Evolutionary conservation across 73 alveolate species (phyloP).

Genomic region (Paramecium primaurelia): DNA sequence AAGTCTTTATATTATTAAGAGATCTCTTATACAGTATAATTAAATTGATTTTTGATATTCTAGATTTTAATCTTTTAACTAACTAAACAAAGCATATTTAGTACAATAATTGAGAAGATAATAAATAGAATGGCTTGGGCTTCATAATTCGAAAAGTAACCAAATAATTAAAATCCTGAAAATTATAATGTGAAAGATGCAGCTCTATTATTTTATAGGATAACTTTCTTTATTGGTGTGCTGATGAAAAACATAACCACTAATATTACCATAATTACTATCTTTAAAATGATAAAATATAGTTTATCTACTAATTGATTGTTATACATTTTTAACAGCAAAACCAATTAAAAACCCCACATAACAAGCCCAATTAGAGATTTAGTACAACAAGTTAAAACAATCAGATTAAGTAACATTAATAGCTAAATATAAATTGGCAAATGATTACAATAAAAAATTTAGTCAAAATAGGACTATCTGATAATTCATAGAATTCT

Average conservation of each 20-base stretch:
- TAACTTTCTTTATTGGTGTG: not conserved
- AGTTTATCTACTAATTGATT: not conserved
- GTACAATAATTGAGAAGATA: not conserved
- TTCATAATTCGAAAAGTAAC: not conserved
- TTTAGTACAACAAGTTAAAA: not conserved
- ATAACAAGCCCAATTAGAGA: not conserved
- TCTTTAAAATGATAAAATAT: not conserved
- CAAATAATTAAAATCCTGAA: not conserved
- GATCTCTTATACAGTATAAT: not conserved
- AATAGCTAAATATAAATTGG: not conserved
- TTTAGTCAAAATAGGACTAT: not conserved
- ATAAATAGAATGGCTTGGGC: not conserved
- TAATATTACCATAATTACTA: not conserved
- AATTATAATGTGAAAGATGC: not conserved
- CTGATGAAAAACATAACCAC: constrained; percentile 19
- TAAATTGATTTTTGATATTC: not conserved
- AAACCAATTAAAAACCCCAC: constrained; percentile 2
- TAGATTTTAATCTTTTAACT: not conserved
- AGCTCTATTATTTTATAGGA: not conserved
- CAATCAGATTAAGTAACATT: not conserved
- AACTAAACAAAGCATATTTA: not conserved
- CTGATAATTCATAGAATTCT: not conserved
- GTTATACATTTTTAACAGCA: not conserved
- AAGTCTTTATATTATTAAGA: not conserved
- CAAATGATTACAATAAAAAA: not conserved